Evolutionary conservation across 164 flowering plant species (phyloP).

Genomic region (Nymphaea thermarum): DNA sequence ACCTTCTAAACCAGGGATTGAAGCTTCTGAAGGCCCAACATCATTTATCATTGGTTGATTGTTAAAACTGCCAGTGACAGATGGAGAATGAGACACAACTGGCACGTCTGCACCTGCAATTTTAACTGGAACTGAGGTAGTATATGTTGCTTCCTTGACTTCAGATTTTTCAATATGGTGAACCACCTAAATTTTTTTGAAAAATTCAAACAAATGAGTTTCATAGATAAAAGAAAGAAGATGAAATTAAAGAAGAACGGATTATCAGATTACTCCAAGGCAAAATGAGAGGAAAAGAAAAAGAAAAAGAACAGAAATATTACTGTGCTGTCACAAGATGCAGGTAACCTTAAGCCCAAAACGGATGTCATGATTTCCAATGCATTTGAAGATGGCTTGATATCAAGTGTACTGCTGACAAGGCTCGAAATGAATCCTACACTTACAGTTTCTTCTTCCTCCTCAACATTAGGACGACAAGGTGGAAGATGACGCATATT

Average conservation of each 20-base stretch:
- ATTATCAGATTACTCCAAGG: not conserved
- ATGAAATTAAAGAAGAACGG: not conserved
- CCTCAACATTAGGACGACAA: constrained; percentile 32
- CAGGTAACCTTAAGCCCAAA: constrained; percentile 16
- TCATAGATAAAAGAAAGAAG: not conserved
- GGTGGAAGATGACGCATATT: constrained; percentile 75
- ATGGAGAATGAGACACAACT: constrained; percentile 9
- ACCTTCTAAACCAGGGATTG: constrained; percentile 69
- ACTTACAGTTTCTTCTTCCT: constrained; percentile 25
- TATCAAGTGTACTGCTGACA: constrained; percentile 22
- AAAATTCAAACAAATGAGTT: not conserved
- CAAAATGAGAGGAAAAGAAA: not conserved
- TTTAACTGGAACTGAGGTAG: constrained; percentile 12
- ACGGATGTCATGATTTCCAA: constrained; percentile 31
- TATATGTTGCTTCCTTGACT: constrained; percentile 4
- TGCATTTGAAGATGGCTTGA: constrained; percentile 36
- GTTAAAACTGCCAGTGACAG: constrained; percentile 5
- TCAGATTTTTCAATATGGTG: not conserved
- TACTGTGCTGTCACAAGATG: constrained; percentile 25
- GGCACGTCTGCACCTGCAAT: constrained; percentile 15
- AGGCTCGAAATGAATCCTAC: constrained; percentile 17
- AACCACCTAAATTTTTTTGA: not conserved
- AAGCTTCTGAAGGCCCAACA: constrained; percentile 34
- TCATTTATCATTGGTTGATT: constrained; percentile 14
- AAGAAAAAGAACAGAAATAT: not conserved